Conservation (phyloP, 2,329 filamentous ascomycete species). For the Phyllosticta citribraziliensis region DNA sequence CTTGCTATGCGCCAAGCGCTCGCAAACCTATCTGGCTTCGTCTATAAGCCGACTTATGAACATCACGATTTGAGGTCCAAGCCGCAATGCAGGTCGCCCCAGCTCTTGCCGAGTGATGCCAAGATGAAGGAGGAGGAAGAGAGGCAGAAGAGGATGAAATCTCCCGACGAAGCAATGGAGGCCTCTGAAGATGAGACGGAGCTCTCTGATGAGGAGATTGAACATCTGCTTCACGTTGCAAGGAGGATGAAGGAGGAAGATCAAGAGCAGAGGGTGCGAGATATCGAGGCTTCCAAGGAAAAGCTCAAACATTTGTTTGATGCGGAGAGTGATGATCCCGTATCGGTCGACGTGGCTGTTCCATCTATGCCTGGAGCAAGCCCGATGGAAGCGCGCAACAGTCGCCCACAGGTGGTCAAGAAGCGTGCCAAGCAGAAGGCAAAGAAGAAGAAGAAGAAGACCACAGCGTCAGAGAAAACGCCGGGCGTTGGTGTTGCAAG, state of each 20-base stretch:
- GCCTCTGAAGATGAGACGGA: too few species aligned
- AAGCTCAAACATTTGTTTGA: too few species aligned
- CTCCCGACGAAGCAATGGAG: too few species aligned
- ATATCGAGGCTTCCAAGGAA: too few species aligned
- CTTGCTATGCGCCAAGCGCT: not conserved
- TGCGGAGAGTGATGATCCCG: too few species aligned
- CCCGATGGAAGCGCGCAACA: not conserved
- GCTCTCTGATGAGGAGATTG: too few species aligned
- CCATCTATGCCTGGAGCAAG: not conserved
- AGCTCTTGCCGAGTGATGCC: not conserved
- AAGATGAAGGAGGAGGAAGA: not conserved
- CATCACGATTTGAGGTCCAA: not conserved
- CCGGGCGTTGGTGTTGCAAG: not conserved
- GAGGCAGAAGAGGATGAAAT: not conserved
- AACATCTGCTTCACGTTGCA: too few species aligned
- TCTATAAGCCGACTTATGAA: slow-evolving; percentile 1
- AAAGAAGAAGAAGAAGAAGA: not conserved
- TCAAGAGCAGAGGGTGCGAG: too few species aligned
- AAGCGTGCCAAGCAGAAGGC: not conserved
- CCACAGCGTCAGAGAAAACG: not conserved
- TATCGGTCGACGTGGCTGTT: too few species aligned
- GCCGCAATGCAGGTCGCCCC: not conserved
- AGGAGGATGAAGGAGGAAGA: too few species aligned
- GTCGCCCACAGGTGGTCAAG: not conserved
- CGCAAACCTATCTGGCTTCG: slow-evolving; percentile 3